These are phyloP conservation scores for Aspergillus ruber DNA, from an alignment of 2,329 filamentous ascomycete species.

Conservation along the genomic window DNA sequence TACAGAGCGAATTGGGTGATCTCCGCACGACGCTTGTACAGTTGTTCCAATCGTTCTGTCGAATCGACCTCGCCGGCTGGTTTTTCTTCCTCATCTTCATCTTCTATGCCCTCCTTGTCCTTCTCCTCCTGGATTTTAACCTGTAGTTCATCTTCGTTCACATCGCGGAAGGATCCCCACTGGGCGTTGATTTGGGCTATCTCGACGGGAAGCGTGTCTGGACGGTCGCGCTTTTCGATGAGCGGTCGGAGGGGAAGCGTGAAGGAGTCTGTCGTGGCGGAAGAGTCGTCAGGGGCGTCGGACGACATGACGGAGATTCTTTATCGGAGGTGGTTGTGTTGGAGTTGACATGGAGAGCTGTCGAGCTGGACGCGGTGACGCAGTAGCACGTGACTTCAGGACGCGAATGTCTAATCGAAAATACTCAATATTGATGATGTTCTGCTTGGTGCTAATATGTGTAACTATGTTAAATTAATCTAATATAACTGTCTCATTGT, in stretches of 20 bases:
- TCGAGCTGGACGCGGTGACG: neutral
- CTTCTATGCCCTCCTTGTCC: constrained; percentile 43
- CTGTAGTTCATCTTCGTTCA: constrained; percentile 67
- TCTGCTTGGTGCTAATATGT: no score
- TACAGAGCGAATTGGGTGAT: constrained; percentile 40
- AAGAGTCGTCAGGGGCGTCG: neutral
- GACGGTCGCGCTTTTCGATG: constrained; percentile 40
- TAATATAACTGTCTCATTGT: no score
- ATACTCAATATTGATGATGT: no score
- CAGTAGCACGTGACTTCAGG: neutral
- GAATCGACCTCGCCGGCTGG: constrained; percentile 26
- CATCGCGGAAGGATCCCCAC: constrained; percentile 71
- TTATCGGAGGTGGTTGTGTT: neutral
- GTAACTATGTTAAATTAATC: no score
- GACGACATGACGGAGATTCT: neutral
- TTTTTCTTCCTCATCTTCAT: constrained; percentile 36
- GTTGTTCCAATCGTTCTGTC: constrained; percentile 33
- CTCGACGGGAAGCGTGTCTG: constrained; percentile 61
- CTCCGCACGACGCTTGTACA: constrained; percentile 41
- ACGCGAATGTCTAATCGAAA: neutral
- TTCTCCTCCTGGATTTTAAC: constrained; percentile 56
- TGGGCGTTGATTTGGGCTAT: constrained; percentile 73
- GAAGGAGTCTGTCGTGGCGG: constrained; percentile 34
- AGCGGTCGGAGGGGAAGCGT: constrained; percentile 58
- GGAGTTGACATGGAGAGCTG: neutral